Percentiles rank a stretch among this genome's conserved stretches.
Evolutionary conservation across 1,284 basidiomycete genomes (phyloP).

Genomic region (Vanrija humicola): DNA sequence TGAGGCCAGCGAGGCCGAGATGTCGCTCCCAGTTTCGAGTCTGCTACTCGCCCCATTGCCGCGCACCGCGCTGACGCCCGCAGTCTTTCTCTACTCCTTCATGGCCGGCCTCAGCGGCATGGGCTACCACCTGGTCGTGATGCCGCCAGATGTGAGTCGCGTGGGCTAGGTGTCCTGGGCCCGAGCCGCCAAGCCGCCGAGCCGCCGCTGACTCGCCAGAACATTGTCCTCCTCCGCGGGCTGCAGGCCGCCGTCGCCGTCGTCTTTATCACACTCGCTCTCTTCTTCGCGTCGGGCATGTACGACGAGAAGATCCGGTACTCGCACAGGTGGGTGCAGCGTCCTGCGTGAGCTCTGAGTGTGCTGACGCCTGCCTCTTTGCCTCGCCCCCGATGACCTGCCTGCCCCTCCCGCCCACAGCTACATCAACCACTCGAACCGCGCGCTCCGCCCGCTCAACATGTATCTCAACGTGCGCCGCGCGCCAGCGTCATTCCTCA

Average conservation of each 20-base stretch:
- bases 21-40: no score
- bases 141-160: constrained; percentile 31
- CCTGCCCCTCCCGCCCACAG: constrained; percentile 49
- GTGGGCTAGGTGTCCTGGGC: no score
- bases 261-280: constrained; percentile 77
- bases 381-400: background rate
- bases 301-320: constrained; percentile 95
- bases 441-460: constrained; percentile 84
- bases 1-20: no score
- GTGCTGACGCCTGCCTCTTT: background rate
- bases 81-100: constrained; percentile 43
- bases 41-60: no score
- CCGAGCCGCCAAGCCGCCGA: no score
- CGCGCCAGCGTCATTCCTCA: constrained; percentile 54
- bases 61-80: background rate
- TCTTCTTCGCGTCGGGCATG: constrained; percentile 96
- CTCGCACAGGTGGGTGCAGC: constrained; percentile 72
- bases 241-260: constrained; percentile 72
- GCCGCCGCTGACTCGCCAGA: constrained; percentile 10
- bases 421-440: constrained; percentile 95
- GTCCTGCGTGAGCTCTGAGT: background rate
- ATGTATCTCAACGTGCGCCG: constrained; percentile 94
- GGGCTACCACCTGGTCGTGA: constrained; percentile 29
- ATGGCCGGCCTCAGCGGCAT: constrained; percentile 26
- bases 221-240: constrained; percentile 25